phyloP scores from a whole-genome alignment of 768 basidiomycete genomes.

The Gloeopeniophorella convolvens region DNA sequence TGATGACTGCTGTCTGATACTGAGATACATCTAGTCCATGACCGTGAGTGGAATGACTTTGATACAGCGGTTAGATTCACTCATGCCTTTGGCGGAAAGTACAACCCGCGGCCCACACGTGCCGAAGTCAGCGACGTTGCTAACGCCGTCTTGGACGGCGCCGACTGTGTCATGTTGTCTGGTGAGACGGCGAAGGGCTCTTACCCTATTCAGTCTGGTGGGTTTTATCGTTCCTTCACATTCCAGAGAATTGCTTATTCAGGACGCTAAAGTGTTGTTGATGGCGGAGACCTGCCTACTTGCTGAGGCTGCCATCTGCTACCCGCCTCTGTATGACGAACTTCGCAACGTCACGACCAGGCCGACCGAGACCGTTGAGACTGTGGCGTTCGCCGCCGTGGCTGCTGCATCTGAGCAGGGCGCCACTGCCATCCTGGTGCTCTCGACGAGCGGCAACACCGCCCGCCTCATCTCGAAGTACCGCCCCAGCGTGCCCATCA shows the following conservation, averaged over 20 bases:
- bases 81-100: slow-evolving; percentile 39
- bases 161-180: slow-evolving; percentile 99
- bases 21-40: slow-evolving; percentile 63
- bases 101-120: slow-evolving; percentile 97
- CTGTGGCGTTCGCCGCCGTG: slow-evolving; percentile 92
- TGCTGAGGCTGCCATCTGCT: slow-evolving; percentile 93
- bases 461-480: slow-evolving; percentile 96
- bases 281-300: slow-evolving; percentile 99
- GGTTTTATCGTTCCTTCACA: slow-evolving; percentile 23
- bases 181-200: slow-evolving; percentile 98
- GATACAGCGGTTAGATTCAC: neutral
- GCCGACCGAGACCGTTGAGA: slow-evolving; percentile 93
- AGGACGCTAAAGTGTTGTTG: slow-evolving; percentile 67
- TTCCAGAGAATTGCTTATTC: slow-evolving; percentile 3
- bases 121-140: slow-evolving; percentile 99
- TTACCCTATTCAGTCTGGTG: slow-evolving; percentile 94
- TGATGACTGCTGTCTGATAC: slow-evolving; percentile 13
- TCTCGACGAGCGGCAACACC: slow-evolving; percentile 95
- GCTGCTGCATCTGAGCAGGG: slow-evolving; percentile 93
- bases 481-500: slow-evolving; percentile 87
- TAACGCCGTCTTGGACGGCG: slow-evolving; percentile 97
- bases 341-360: slow-evolving; percentile 70
- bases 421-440: slow-evolving; percentile 90
- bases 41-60: slow-evolving; percentile 47
- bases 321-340: slow-evolving; percentile 90